Conservation (phyloP, 768 basidiomycete genomes). For the Hydnomerulius pinastri region DNA sequence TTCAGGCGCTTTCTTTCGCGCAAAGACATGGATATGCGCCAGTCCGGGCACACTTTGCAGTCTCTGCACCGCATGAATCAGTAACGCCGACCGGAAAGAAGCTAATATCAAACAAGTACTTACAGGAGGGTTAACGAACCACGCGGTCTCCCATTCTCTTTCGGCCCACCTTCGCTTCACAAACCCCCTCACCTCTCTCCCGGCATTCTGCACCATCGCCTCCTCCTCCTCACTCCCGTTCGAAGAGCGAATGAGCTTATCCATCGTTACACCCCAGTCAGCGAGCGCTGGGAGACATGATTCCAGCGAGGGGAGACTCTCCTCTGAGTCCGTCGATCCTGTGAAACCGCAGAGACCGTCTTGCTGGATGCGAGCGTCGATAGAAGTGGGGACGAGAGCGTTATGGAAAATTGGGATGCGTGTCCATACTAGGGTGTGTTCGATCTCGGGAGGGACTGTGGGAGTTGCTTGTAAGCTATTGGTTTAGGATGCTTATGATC, state of each 20-base stretch:
- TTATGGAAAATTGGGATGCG: conserved; percentile 70
- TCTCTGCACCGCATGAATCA: conserved; percentile 45
- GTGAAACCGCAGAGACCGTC: conserved; percentile 88
- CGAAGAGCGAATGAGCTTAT: conserved; percentile 55
- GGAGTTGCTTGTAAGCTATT: background rate
- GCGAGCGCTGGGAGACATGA: conserved; percentile 61
- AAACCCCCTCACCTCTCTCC: conserved; percentile 61
- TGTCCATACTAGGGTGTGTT: conserved; percentile 80
- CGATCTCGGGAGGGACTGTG: conserved; percentile 67
- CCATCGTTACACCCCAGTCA: conserved; percentile 71
- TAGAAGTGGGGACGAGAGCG: conserved; percentile 48
- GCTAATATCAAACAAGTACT: conserved; percentile 25
- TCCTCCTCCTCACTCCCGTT: conserved; percentile 57
- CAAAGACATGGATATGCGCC: conserved; percentile 89
- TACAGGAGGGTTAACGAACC: conserved; percentile 90
- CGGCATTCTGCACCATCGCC: conserved; percentile 48
- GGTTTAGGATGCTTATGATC: background rate
- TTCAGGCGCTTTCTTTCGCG: conserved; percentile 48
- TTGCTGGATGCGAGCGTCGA: conserved; percentile 61
- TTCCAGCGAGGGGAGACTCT: conserved; percentile 59
- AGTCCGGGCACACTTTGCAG: conserved; percentile 80
- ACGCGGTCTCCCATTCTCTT: conserved; percentile 83
- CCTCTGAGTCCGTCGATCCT: conserved; percentile 53
- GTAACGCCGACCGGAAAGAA: background rate
- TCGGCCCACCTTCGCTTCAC: conserved; percentile 70